Conservation (phyloP, 495 filamentous ascomycete genomes). For the Neurospora tetraspora region DNA sequence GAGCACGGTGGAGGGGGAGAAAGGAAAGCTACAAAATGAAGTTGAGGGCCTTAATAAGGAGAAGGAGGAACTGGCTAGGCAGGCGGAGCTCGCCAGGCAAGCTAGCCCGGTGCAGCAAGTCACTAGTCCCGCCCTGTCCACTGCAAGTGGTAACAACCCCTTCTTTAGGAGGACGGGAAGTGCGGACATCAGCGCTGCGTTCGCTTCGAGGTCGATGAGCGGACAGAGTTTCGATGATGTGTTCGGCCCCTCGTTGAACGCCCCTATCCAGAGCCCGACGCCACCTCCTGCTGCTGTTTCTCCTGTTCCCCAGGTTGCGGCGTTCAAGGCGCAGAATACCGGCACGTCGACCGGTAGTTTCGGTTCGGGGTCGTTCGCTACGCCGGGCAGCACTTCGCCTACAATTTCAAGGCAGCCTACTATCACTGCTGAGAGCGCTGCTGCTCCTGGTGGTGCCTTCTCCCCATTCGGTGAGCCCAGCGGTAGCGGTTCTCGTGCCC, state of each 20-base stretch:
- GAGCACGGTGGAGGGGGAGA: conserved; percentile 74
- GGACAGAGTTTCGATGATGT: conserved; percentile 80
- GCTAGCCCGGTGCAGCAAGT: conserved; percentile 30
- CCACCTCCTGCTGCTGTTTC: conserved; percentile 43
- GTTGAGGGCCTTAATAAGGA: conserved; percentile 59
- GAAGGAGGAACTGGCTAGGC: conserved; percentile 42
- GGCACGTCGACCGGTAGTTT: conserved; percentile 40
- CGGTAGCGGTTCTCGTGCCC: conserved; percentile 9
- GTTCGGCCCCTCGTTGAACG: conserved; percentile 62
- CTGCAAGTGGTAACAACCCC: conserved; percentile 72
- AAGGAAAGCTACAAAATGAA: conserved; percentile 72
- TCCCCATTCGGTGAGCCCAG: conserved; percentile 51
- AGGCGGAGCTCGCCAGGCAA: conserved; percentile 25
- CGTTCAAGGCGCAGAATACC: conserved; percentile 56
- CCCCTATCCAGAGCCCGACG: conserved; percentile 19
- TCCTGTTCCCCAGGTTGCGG: conserved; percentile 25
- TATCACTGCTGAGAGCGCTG: conserved; percentile 29
- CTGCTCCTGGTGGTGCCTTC: conserved; percentile 23
- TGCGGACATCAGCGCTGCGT: conserved; percentile 51
- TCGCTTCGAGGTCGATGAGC: conserved; percentile 33
- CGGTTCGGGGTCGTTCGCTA: conserved; percentile 36
- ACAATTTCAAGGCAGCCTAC: conserved; percentile 39
- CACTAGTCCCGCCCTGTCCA: conserved; percentile 61
- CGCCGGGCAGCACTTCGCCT: conserved; percentile 46
- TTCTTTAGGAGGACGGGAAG: conserved; percentile 75